Evolutionary conservation across 2,329 filamentous ascomycete species (phyloP), one percentile per base, ranked within the genome.

Genomic region (Ramularia collo-cygni): DNA sequence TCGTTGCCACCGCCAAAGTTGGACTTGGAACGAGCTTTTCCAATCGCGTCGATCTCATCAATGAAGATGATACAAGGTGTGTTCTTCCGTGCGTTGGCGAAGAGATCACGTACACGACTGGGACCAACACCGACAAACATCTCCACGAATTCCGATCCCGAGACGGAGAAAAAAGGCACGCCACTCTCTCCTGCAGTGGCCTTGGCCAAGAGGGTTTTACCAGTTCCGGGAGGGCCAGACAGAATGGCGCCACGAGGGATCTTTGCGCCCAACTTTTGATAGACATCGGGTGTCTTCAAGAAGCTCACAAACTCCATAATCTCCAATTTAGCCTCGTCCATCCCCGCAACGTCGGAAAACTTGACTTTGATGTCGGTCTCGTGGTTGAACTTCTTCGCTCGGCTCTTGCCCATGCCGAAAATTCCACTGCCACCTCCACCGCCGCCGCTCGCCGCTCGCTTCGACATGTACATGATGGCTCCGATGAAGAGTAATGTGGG

Each of bases 301-400:
- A 98, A 98, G 61, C 84, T 89, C 53, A 98, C 92, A 57, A 98
- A 98, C 65, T 98, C 92, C 88, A 96, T 95, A 54, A 98, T 98
- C 66, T 98, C 92, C 41, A 81, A 73, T 74, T 98, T 98, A 42
- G 92, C 92, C 67, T 98, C 92, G 62, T 98, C 92, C 81, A 96
- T 90, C 52, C 92, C 92, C 29, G 92, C 92, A 30, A 98, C 92
- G 61, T 98, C 92, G 33, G 85, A 73, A 62, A 98, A 98, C 66
- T 95, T 96, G 64, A 93, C 89, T 68, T 94, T 95, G 69, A 98
- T 77, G 42, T 92, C 86, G 8, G 85, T 86, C 70, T 98, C 92
- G 54, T 95, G 89, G 64, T 95, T 98, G 73, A 96, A 98, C 57
- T 85, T 84, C 72, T 95, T 96, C 17, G 92, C 92, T 56, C 86